phyloP scores from a whole-genome alignment of 306 rosid genomes.

The Rosa persica region DNA sequence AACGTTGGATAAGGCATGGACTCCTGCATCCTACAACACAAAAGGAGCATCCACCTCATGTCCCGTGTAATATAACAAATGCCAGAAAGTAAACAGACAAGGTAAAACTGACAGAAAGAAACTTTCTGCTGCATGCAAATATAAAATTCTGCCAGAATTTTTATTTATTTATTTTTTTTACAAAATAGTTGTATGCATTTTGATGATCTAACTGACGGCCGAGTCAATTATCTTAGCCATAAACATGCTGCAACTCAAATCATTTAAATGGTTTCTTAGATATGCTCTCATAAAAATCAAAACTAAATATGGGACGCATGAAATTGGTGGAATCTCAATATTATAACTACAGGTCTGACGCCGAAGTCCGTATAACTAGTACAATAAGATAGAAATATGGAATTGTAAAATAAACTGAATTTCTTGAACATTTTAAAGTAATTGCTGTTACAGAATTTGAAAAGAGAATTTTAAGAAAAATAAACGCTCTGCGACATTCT shows the following conservation, averaged over 20 bases:
- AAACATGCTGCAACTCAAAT: no score
- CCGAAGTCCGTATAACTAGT: not conserved
- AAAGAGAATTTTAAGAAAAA: not conserved
- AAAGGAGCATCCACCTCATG: slow-evolving; percentile 7
- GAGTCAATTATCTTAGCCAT: no score
- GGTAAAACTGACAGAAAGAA: not conserved
- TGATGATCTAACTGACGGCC: not conserved
- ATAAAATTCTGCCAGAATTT: not conserved
- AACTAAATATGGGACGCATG: not conserved
- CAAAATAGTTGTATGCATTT: not conserved
- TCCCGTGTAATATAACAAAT: not conserved
- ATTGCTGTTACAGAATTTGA: not conserved
- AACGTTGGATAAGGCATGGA: slow-evolving; percentile 91
- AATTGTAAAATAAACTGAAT: no score
- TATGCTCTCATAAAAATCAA: not conserved
- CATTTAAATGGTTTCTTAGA: not conserved
- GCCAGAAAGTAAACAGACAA: not conserved
- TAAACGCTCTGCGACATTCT: not conserved
- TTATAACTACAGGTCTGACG: not conserved
- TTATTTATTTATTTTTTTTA: not conserved
- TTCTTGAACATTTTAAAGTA: not conserved
- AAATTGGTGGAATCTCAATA: not conserved
- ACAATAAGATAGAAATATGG: not conserved
- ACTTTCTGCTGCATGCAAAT: slow-evolving; percentile 1
- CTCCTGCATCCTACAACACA: slow-evolving; percentile 89